Evolutionary conservation across 306 rosid genomes (phyloP).

Genomic region (Arachis hypogaea): DNA sequence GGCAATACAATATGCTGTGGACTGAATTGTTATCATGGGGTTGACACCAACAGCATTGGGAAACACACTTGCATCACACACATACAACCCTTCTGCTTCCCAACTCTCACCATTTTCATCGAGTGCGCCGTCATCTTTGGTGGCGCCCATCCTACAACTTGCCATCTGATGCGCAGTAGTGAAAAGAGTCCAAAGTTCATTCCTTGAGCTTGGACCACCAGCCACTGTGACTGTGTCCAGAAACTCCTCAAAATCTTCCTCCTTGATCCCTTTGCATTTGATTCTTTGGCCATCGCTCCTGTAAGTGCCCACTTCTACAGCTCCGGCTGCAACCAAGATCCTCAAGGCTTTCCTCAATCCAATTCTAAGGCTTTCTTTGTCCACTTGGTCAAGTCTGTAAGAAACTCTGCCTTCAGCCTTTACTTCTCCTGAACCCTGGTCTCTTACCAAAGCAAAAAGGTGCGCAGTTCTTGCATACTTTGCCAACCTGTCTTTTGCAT

Average conservation of each 20-base stretch:
- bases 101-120: slow-evolving; percentile 86
- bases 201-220: slow-evolving; percentile 68
- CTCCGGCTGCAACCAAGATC: slow-evolving; percentile 87
- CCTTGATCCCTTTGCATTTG: slow-evolving; percentile 58
- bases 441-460: slow-evolving; percentile 73
- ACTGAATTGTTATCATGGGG: slow-evolving; percentile 91
- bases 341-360: slow-evolving; percentile 77
- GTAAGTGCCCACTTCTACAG: slow-evolving; percentile 84
- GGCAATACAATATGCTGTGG: slow-evolving; percentile 86
- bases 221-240: slow-evolving; percentile 56
- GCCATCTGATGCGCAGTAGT: slow-evolving; percentile 83
- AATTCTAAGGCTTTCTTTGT: slow-evolving; percentile 63
- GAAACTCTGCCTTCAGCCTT: slow-evolving; percentile 51
- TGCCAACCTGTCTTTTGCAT: slow-evolving; percentile 66
- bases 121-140: slow-evolving; percentile 69
- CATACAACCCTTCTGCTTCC: slow-evolving; percentile 88
- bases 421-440: slow-evolving; percentile 79
- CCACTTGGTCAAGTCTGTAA: slow-evolving; percentile 56
- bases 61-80: slow-evolving; percentile 87
- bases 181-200: slow-evolving; percentile 65
- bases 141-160: slow-evolving; percentile 77
- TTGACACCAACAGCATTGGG: slow-evolving; percentile 89
- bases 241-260: slow-evolving; percentile 75
- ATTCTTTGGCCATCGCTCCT: slow-evolving; percentile 91
- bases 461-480: slow-evolving; percentile 75